Evolutionary conservation across 2,329 filamentous ascomycete genomes (phyloP).

Genomic region (Pseudocercospora eumusae): DNA sequence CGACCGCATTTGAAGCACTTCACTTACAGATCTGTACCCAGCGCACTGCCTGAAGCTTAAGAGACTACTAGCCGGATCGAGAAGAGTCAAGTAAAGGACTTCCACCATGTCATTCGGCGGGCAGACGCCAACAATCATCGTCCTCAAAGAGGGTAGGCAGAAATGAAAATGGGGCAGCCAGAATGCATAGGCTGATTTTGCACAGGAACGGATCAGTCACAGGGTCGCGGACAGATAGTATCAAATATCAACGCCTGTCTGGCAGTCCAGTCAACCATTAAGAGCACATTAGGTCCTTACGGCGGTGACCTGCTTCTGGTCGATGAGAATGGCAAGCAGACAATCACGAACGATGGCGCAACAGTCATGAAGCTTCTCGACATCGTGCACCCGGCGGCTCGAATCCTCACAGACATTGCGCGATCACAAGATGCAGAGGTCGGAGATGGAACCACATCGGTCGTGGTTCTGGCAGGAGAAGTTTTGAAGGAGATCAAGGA

Average conservation of each 20-base stretch:
- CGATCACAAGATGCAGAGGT: slow-evolving; percentile 99
- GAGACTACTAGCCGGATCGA: not conserved
- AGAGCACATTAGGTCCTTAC: slow-evolving; percentile 92
- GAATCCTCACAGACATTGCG: slow-evolving; percentile 96
- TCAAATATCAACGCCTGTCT: slow-evolving; percentile 99
- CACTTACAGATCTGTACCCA: not conserved
- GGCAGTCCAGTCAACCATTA: slow-evolving; percentile 92
- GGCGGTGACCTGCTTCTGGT: slow-evolving; percentile 95
- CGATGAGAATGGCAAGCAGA: slow-evolving; percentile 91
- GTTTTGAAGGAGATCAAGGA: slow-evolving; percentile 96
- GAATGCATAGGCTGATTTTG: slow-evolving; percentile 27
- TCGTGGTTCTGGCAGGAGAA: slow-evolving; percentile 95
- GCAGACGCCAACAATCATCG: slow-evolving; percentile 96
- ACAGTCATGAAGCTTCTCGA: slow-evolving; percentile 99
- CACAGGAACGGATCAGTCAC: slow-evolving; percentile 90
- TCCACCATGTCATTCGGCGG: slow-evolving; percentile 87
- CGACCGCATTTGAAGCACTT: not conserved
- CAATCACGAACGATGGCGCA: slow-evolving; percentile 97
- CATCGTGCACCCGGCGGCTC: slow-evolving; percentile 94
- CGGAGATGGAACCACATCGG: slow-evolving; percentile 94
- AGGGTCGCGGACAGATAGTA: slow-evolving; percentile 93
- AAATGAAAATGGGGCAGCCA: slow-evolving; percentile 8
- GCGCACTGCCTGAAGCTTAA: not conserved
- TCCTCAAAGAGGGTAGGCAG: slow-evolving; percentile 87
- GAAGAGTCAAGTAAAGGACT: not conserved